Conservation (phyloP, 257 asterid genomes). For the Ocimum tenuiflorum region DNA sequence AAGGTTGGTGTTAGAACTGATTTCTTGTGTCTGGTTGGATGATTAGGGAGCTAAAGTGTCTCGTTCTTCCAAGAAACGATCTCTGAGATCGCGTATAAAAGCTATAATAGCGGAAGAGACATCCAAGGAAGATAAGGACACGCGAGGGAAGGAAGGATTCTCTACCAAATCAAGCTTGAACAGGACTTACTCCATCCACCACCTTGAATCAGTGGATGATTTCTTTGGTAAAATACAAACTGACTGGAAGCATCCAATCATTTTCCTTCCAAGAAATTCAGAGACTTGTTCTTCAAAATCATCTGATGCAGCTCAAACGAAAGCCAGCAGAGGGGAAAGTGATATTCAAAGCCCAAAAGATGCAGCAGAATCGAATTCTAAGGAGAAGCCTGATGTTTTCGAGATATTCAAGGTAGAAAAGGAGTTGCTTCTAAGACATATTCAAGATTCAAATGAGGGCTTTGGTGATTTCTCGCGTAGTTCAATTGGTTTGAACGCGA, state of each 20-base stretch:
- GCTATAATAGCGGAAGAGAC: constrained; percentile 39
- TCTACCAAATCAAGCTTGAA: constrained; percentile 30
- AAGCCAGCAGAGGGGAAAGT: too few relatives aligned
- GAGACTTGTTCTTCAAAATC: constrained; percentile 17
- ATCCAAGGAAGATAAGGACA: constrained; percentile 21
- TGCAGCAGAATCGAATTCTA: constrained; percentile 10
- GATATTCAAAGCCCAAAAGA: constrained; percentile 3
- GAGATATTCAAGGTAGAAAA: constrained; percentile 47
- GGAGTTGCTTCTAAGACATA: constrained; percentile 35
- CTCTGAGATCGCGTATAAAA: constrained; percentile 53
- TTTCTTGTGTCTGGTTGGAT: background rate
- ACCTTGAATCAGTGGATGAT: constrained; percentile 37
- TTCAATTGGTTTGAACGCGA: constrained; percentile 24
- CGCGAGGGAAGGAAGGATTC: constrained; percentile 8
- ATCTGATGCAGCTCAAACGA: too few relatives aligned
- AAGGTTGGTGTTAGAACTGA: background rate
- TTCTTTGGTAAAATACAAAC: constrained; percentile 24
- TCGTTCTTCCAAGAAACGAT: constrained; percentile 34
- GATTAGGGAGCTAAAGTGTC: constrained; percentile 27
- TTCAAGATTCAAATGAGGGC: constrained; percentile 30
- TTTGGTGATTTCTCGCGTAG: constrained; percentile 24
- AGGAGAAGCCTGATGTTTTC: constrained; percentile 25
- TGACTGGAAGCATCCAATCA: constrained; percentile 35
- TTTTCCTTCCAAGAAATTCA: constrained; percentile 29
- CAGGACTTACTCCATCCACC: constrained; percentile 60